Base-by-base conservation (phyloP, 805 yeast species). In the Myxozyma melibiosi region DNA sequence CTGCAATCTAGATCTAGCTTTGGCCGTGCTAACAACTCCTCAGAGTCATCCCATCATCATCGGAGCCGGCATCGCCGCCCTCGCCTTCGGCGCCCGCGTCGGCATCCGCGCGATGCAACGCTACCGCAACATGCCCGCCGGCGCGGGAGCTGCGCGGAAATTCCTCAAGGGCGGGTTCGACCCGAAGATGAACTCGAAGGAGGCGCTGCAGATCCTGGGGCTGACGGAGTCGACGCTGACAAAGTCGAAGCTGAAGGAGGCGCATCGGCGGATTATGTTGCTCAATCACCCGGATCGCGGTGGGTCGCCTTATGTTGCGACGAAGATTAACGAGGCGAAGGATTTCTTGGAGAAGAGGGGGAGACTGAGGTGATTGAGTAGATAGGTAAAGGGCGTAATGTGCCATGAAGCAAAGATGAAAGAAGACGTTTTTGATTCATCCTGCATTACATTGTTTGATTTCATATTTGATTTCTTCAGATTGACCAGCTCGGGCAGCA, bases 121-220 rank as follows among this genome's bases (percentile, higher is more conserved):
- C 4, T 62, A 46, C 41, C 55, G 62, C 37, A 40, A 34, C 37
- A 14, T 51, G 5, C 56, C 62, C 20, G 53, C 37, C 30, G 53
- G 53, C 20, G 49, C 51, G 8, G 43, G 49, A 11, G 38, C 44
- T 28, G 53, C 40, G 9, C 81, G 83, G 63, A 81, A 84, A 62
- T 92, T 84, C 68, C 75, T 78, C 69, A 89, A 84, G 70, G 99
- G 98, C 55, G 89, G 96, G 1, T 92, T 92, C 73, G 97, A 91
- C 35, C 71, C 82, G n/a, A 94, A 92, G 72, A 66, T 66, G 69
- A 61, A 60, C 39, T 35, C 64, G 4, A 40, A 50, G 37, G 69
- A 66, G 44, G 68, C 69, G 2, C 50, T 65, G 14, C 60, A 49
- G 33, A 63, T 66, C 28, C 65, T 66, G 18, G 68, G 69, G 4